Percentiles rank a stretch among this genome's conserved stretches.
phyloP scores from a whole-genome alignment of 768 basidiomycete genomes.

The Pleurotus pulmonarius region DNA sequence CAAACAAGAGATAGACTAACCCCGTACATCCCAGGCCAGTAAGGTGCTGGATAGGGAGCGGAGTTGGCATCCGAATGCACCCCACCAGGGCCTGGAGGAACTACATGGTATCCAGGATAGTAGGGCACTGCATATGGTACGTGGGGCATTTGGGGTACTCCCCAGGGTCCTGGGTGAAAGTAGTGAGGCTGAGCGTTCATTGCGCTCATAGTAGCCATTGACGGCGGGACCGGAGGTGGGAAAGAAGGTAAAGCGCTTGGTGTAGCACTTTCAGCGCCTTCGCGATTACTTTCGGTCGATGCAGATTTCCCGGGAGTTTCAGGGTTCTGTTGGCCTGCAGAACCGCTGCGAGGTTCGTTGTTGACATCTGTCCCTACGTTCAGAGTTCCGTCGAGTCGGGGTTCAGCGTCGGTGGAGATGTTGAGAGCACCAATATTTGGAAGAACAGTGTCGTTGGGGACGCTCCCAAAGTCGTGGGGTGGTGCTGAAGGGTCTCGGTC shows the following conservation, averaged over 20 bases:
- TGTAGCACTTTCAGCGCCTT: background rate
- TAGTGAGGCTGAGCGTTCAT: background rate
- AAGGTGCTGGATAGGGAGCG: background rate
- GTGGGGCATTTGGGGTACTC: background rate
- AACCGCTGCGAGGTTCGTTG: too few species aligned
- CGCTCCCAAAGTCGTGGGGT: background rate
- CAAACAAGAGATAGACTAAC: background rate
- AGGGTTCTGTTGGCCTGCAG: too few species aligned
- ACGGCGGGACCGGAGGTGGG: background rate
- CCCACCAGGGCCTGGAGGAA: background rate
- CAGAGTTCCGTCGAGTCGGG: background rate
- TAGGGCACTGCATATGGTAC: background rate
- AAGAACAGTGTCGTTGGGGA: background rate
- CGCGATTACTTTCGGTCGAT: background rate
- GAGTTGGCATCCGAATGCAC: background rate
- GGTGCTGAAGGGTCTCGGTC: background rate
- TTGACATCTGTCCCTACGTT: background rate
- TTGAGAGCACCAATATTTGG: background rate
- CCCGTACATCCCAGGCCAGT: constrained; percentile 1
- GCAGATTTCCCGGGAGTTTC: too few species aligned
- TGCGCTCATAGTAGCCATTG: background rate
- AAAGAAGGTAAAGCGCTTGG: background rate
- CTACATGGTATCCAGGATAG: background rate
- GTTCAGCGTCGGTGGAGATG: background rate
- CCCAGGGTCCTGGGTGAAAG: background rate